These are phyloP conservation scores for Vinca minor DNA, from an alignment of 257 asterid genomes.

Conservation along the genomic window DNA sequence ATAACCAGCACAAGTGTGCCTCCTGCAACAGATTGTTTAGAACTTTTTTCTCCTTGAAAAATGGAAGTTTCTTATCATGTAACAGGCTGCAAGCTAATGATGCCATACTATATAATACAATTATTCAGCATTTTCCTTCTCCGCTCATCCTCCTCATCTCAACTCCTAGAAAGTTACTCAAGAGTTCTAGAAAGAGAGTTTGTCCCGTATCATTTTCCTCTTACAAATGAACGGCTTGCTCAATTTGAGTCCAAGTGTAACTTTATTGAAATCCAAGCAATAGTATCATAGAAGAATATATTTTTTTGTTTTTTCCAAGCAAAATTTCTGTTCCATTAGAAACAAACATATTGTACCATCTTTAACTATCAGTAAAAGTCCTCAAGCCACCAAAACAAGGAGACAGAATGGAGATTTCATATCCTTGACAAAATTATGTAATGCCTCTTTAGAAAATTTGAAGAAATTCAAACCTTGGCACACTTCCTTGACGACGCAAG, in stretches of 20 bases:
- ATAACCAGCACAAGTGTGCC: neutral
- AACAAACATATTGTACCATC: neutral
- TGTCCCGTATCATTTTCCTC: neutral
- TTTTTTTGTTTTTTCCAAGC: neutral
- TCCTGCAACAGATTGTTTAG: neutral
- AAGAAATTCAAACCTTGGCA: constrained; percentile 59
- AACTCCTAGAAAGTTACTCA: neutral
- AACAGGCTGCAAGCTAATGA: neutral
- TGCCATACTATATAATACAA: neutral
- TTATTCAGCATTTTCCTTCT: neutral
- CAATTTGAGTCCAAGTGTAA: neutral
- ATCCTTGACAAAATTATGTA: neutral
- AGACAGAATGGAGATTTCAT: neutral
- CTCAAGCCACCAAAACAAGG: neutral
- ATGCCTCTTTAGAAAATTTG: neutral
- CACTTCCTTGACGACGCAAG: constrained; percentile 73
- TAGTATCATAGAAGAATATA: neutral
- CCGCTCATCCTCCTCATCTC: neutral
- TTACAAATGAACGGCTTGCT: neutral
- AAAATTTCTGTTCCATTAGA: neutral
- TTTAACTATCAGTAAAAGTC: neutral
- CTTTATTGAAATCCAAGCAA: too few relatives aligned
- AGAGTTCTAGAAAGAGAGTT: neutral
- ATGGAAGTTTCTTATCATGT: neutral
- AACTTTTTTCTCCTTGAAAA: neutral